Percentiles rank a stretch among this genome's conserved stretches.
Conservation (phyloP, 192 early-diverging fungal species). For the Coemansia sp. region DNA sequence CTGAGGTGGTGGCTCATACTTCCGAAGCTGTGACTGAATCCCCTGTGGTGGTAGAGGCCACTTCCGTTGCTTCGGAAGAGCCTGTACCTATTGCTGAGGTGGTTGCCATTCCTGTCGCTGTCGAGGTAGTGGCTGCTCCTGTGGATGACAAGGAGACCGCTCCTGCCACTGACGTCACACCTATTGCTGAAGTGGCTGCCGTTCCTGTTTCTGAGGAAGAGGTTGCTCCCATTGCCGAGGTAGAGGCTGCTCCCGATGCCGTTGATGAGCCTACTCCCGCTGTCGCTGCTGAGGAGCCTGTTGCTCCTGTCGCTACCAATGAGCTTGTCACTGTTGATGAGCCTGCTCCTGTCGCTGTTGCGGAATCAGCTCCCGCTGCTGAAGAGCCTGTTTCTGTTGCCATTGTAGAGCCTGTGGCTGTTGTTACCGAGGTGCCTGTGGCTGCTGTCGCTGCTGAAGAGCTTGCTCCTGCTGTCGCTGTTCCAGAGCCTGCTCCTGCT, state of each 20-base stretch:
- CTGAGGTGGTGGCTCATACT: too few species aligned
- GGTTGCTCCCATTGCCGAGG: not conserved
- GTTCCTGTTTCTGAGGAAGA: too few species aligned
- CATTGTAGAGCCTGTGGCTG: not conserved
- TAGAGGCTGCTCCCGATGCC: too few species aligned
- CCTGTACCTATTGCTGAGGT: not conserved
- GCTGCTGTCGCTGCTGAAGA: not conserved
- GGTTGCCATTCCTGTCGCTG: not conserved
- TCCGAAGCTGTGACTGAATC: too few species aligned
- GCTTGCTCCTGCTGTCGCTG: not conserved
- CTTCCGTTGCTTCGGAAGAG: conserved; percentile 2
- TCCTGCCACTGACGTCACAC: conserved; percentile 5
- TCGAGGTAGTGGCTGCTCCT: not conserved
- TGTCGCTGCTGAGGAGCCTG: not conserved
- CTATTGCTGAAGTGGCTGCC: not conserved
- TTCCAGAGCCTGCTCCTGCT: not conserved
- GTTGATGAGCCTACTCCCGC: not conserved
- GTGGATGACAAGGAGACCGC: conserved; percentile 4
- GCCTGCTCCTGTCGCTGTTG: not conserved
- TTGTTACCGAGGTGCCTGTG: not conserved
- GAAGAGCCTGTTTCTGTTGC: not conserved
- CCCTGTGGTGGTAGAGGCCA: not conserved
- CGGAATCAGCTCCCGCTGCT: not conserved
- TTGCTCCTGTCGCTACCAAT: not conserved
- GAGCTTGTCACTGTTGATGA: not conserved